Evolutionary conservation across 73 alveolate genomes (phyloP).

Genomic region (Tetrahymena malaccensis): DNA sequence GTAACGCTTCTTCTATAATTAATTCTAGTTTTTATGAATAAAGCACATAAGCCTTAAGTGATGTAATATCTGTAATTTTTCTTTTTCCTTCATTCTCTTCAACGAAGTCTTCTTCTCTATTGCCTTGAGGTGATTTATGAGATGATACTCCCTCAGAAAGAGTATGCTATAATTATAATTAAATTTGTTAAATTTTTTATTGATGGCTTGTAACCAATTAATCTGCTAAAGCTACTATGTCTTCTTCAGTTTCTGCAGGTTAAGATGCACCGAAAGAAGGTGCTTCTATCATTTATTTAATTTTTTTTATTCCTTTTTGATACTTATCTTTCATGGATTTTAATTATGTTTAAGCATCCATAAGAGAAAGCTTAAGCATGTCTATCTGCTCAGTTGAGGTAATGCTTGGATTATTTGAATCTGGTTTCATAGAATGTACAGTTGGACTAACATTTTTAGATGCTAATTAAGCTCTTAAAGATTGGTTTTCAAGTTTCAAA

Average conservation of each 20-base stretch:
- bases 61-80: neutral
- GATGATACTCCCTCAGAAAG: neutral
- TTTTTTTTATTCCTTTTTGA: neutral
- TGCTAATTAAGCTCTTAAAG: neutral
- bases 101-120: neutral
- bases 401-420: neutral
- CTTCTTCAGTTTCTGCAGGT: neutral
- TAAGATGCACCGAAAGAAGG: neutral
- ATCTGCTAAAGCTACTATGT: neutral
- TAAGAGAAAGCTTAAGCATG: neutral
- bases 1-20: neutral
- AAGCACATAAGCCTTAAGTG: neutral
- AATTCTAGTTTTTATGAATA: neutral
- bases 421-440: neutral
- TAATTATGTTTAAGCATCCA: neutral
- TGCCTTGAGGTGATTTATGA: neutral
- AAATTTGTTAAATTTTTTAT: neutral
- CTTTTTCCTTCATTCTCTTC: neutral
- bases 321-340: neutral
- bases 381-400: neutral
- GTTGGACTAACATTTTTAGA: neutral
- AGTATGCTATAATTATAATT: neutral
- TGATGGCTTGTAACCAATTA: neutral
- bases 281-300: neutral
- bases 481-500: neutral